Evolutionary conservation across 2,329 filamentous ascomycete genomes (phyloP).

Genomic region (Amauroascus niger): DNA sequence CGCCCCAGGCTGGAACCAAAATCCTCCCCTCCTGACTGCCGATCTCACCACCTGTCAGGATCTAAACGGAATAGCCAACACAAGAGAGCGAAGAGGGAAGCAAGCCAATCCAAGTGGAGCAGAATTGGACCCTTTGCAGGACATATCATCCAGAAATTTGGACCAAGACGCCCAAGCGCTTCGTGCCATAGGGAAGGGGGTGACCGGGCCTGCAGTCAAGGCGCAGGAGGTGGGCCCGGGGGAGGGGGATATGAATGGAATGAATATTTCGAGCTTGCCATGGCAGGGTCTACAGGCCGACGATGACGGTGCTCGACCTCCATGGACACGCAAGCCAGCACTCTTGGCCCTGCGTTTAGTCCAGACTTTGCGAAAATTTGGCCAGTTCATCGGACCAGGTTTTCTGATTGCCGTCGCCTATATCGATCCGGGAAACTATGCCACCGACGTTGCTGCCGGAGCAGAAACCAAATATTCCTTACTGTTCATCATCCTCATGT

Average conservation of each 20-base stretch:
- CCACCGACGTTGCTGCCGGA: constrained; percentile 42
- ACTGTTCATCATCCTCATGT: constrained; percentile 41
- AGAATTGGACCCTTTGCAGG: constrained; percentile 23
- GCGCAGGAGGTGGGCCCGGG: neutral
- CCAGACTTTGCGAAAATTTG: constrained; percentile 32
- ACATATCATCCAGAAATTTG: constrained; percentile 23
- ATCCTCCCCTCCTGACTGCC: constrained; percentile 47
- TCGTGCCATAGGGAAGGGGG: neutral
- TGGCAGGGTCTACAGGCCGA: neutral
- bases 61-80: constrained; percentile 52
- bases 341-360: neutral
- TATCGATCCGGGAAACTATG: constrained; percentile 42
- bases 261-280: neutral
- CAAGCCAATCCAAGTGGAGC: constrained; percentile 21
- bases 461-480: constrained; percentile 37
- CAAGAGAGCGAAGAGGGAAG: constrained; percentile 43
- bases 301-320: neutral
- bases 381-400: constrained; percentile 39
- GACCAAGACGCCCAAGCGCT: constrained; percentile 13
- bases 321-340: neutral
- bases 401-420: constrained; percentile 41
- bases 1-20: constrained; percentile 52
- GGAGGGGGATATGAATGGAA: neutral
- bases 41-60: constrained; percentile 55
- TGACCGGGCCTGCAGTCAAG: neutral